Base-by-base conservation (phyloP, 139 green algal species). In the Tetradesmus lagerheimii region DNA sequence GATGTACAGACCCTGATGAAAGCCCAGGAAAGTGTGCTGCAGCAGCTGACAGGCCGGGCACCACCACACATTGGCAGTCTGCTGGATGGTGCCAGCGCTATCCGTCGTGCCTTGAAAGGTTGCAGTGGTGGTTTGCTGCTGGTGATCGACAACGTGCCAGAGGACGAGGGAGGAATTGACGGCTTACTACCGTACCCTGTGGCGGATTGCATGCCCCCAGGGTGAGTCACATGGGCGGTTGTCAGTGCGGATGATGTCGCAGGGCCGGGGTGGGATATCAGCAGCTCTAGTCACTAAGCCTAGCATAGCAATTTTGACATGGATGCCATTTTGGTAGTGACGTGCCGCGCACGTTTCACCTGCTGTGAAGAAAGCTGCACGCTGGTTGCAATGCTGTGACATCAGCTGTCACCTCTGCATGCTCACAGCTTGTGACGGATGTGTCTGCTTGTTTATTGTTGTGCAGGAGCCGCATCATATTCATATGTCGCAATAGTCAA, bases 111-210 rank as follows among this genome's bases (percentile, higher is more conserved):
- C 5, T 29, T 74, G 5, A 3, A 16, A 38, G 8, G 15, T 12
- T 39, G 31, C 71, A 39, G 31, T 43, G 71, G 71, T 4, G 8
- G 27, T 43, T 25, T 80, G 71, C 31, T 80, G 71, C 29, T 80
- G 29, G 71, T 80, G 71, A 41, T 80, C 20, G 71, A 80, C 31
- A 80, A 80, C 71, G 71, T 80, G 31, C 71, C 71, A 25, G 71
- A 80, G 71, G 71, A 80, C n/a, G 8, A 8, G 5, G 8, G 5
- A 15, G 29, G 71, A 11, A 80, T 80, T 41, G n/a, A 25, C 4
- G 71, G 71, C 71, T 23, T 80, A 29, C 31, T 80, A 9, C n/a
- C 71, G 5, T 25, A 39, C 35, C 71, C n/a, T 20, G 4, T 80
- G 31, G 71, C n/a, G 39, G 71, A 41, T 29, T 80, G 71, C 29